Base-by-base conservation (phyloP, 352 stramenopile species). In the Pythium graminicola region DNA sequence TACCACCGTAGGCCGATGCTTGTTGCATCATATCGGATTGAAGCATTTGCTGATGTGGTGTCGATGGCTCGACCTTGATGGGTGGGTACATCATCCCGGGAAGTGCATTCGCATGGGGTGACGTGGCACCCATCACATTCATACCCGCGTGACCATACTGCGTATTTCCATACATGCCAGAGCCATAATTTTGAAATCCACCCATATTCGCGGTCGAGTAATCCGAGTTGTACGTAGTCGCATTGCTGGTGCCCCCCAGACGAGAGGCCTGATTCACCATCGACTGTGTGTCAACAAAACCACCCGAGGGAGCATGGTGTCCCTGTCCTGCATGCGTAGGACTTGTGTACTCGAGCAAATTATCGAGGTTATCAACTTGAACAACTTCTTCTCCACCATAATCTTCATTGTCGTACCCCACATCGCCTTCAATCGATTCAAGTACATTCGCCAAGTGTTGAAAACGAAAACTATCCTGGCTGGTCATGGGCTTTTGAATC, bases 401-500 rank as follows among this genome's bases (percentile, higher is more conserved):
- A 45, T 93, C 81, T 39, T 90, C 79, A 45, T 87, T 87, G 54
- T 93, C 81, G 55, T 90, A 87, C 0, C 73, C 77, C 8, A 93
- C 80, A 43, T 89, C 79, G 24, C 69, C 85, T 60, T 93, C 81
- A 54, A 93, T 89, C 2, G 79, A 76, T 47, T 93, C 81, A 5
- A 93, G 62, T 17, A 76, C 85, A 31, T 80, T 74, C 13, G 79
- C 81, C 11, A 93, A 47, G 56, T 88, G 81, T 60, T 93, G 81
- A 56, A 93, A 93, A 16, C 81, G 76, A 62, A 93, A 93, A 44
- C 77, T 89, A 49, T 93, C 81, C 42, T 93, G 81, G 50, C 77
- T 89, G 16, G 75, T 89, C 81, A 93, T 93, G 39, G 81, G 81
- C 51, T 89, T 89, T 46, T 93, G 81, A 50, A 93, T 89, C 16